phyloP scores from a whole-genome alignment of 768 basidiomycete species.

The Paxillus involutus region DNA sequence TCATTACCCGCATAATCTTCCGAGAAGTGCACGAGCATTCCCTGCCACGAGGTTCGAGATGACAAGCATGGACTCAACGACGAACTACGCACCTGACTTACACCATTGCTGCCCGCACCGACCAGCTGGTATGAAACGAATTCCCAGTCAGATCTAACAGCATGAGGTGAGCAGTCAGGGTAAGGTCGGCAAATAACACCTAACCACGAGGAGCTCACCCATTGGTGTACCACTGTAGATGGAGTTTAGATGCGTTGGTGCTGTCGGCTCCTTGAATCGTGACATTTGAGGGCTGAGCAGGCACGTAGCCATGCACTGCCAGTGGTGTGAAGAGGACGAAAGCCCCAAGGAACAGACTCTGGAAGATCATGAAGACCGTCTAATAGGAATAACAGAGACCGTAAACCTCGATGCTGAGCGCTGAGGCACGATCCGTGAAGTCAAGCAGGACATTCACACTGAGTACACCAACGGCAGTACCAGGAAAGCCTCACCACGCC shows the following conservation, averaged over 20 bases:
- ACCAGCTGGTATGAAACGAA: slow-evolving; percentile 62
- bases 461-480: neutral
- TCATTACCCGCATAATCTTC: slow-evolving; percentile 52
- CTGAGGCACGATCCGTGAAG: slow-evolving; percentile 10
- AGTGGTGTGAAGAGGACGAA: slow-evolving; percentile 7
- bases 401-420: slow-evolving; percentile 3
- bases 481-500: neutral
- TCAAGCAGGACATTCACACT: slow-evolving; percentile 5
- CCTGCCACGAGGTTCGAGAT: slow-evolving; percentile 40
- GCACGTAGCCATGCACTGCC: slow-evolving; percentile 54
- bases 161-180: slow-evolving; percentile 10
- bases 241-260: slow-evolving; percentile 50
- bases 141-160: slow-evolving; percentile 47
- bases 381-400: neutral
- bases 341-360: neutral
- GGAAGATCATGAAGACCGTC: slow-evolving; percentile 15
- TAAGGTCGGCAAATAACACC: neutral
- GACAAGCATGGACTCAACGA: neutral
- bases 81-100: slow-evolving; percentile 50
- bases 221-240: slow-evolving; percentile 59
- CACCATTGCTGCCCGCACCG: slow-evolving; percentile 46
- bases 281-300: slow-evolving; percentile 71
- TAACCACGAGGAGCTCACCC: slow-evolving; percentile 34
- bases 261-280: slow-evolving; percentile 51
- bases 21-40: slow-evolving; percentile 81